Evolutionary conservation across 495 filamentous ascomycete species (phyloP), one percentile per base, ranked within the genome.

Genomic region (Letharia lupina): DNA sequence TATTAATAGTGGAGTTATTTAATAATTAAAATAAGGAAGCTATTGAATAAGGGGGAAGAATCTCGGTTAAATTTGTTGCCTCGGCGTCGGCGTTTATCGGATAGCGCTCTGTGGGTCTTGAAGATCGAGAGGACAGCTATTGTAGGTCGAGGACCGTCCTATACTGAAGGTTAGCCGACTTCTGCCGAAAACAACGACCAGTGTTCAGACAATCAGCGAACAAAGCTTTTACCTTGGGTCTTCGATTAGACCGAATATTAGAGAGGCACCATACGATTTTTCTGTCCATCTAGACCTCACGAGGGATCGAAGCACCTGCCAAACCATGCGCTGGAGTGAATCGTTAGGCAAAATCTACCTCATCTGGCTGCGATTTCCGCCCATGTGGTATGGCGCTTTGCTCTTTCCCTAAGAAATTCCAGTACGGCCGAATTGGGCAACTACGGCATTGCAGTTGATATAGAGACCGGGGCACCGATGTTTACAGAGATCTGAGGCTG

Each of bases 401-500:
- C 31, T 47, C 50, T 57, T 47, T 58, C 15, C 20, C 16, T 48
- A 45, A 2, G 18, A 28, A 28, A 10, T 35, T 40, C 18, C 41
- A 35, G 13, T 16, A 9, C 1, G 9, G 41, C 6, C 18, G 31
- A 8, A 37, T n/a, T 31, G 11, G 31, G 41, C 28, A 42, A 45
- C 45, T 2, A 16, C 23, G 23, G 15, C 23, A 15, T 7, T 59
- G 28, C 10, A 18, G 11, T 31, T 45, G 28, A 8, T 37, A 35
- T 8, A 37, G 28, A 35, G 1, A 13, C 41, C 28, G 8, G 13
- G 41, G 44, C 6, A 9, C n/a, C 13, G 33, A 62, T 44, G 42
- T 41, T 60, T 31, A 15, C 18, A 45, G 40, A 35, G 18, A 10
- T 60, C 64, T 40, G 60, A 67, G 40, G 41, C 61, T 31, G 42